Evolutionary conservation across 371 early-diverging fungal genomes (phyloP), one percentile per base, ranked within the genome.

Genomic region (Rhizopus sp.): DNA sequence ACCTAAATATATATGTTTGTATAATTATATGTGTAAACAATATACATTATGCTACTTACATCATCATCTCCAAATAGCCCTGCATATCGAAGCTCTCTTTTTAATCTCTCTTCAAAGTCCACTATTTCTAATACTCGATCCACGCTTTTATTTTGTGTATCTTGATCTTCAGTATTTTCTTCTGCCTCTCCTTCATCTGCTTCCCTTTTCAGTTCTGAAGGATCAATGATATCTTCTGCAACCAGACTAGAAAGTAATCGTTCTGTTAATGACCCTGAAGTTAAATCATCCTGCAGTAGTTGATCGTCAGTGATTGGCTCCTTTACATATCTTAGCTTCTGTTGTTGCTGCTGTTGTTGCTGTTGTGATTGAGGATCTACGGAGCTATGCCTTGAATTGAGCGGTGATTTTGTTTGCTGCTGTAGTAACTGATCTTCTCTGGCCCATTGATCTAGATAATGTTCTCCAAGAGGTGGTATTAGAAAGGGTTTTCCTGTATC

Each of bases 371-470:
- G 45, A 39, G 29, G 30, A 23, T 54, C 34, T 23, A 23, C 30
- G 1, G 8, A 16, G 13, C 29, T 17, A 16, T 15, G 31, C 12
- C 31, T 13, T 40, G 54, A 32, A 17, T 41, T 10, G 17, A 34
- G 37, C 17, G 45, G 30, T 3, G 44, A 9, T 16, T 56, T n/a
- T 2, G 31, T 15, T 6, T 23, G 16, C 3, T 60, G 39, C 8
- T 44, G 50, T 9, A 59, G 5, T 3, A 42, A 12, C 12, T 37
- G 47, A 38, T 96, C 95, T 62, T 95, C 93, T 51, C 89, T 92
- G 3, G 88, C 83, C 94, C 94, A 95, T 33, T 75, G 81, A 31
- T 92, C 88, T 6, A 77, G 61, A 62, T 93, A 95, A 59, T 88
- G 81, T 15, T 73, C 75, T 7, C 95, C 96, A 1, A 93, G 77